phyloP scores from a whole-genome alignment of 495 filamentous ascomycete genomes.

The Copromyces sp. region DNA sequence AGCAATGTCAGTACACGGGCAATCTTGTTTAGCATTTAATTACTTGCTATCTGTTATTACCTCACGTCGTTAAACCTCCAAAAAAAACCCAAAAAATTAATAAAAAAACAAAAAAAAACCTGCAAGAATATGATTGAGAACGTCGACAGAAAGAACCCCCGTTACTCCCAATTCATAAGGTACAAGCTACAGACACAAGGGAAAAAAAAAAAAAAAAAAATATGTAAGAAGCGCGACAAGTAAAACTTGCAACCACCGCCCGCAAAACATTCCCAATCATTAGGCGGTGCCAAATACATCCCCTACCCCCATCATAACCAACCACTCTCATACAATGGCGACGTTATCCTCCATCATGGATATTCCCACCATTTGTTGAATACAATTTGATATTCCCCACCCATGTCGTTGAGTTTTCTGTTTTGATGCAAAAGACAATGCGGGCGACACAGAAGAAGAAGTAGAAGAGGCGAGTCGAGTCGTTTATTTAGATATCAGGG shows the following conservation, averaged over 20 bases:
- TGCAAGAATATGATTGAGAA: no score
- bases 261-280: background rate
- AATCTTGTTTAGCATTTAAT: no score
- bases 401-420: background rate
- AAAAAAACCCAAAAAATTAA: no score
- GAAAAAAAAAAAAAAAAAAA: background rate
- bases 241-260: background rate
- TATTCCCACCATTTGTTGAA: background rate
- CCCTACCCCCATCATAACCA: background rate
- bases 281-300: background rate
- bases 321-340: background rate
- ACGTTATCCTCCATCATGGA: background rate
- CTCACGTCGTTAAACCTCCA: no score
- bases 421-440: no score
- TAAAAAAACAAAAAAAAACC: no score
- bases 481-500: background rate
- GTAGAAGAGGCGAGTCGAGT: background rate
- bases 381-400: background rate
- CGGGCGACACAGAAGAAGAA: background rate
- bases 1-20: no score
- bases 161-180: no score
- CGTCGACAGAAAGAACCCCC: no score
- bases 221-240: background rate
- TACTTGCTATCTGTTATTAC: no score
- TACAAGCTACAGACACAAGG: background rate